Evolutionary conservation across 2,329 filamentous ascomycete genomes (phyloP).

Genomic region (Hymenoscyphus fructigenus): DNA sequence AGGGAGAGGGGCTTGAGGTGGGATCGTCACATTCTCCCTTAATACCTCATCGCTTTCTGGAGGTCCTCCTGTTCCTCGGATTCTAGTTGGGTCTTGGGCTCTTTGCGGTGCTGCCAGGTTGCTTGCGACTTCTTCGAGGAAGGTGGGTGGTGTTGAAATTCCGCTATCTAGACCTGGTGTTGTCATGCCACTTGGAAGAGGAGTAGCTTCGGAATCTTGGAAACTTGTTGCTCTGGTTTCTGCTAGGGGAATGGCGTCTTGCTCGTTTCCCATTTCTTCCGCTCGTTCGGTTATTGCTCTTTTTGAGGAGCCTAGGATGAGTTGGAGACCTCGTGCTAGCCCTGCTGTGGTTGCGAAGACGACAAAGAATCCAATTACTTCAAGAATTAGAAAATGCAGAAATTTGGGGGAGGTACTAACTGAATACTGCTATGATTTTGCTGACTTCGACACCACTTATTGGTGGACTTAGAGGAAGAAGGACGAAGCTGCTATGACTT

Average conservation of each 20-base stretch:
- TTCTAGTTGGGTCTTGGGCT: slow-evolving; percentile 33
- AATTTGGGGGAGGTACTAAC: slow-evolving; percentile 39
- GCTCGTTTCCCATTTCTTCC: slow-evolving; percentile 48
- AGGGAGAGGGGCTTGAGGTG: slow-evolving; percentile 43
- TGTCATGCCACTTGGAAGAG: slow-evolving; percentile 17
- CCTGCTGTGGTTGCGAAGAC: slow-evolving; percentile 54
- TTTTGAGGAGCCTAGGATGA: slow-evolving; percentile 52
- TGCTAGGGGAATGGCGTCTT: slow-evolving; percentile 50
- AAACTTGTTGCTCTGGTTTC: slow-evolving; percentile 22
- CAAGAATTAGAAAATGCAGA: slow-evolving; percentile 1
- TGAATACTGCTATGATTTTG: slow-evolving; percentile 59
- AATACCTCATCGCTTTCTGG: slow-evolving; percentile 23
- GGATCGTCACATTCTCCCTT: slow-evolving; percentile 7
- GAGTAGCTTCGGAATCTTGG: slow-evolving; percentile 22
- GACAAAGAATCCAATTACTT: slow-evolving; percentile 55
- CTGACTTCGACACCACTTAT: slow-evolving; percentile 55
- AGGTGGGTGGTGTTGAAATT: slow-evolving; percentile 1
- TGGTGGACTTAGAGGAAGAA: slow-evolving; percentile 55
- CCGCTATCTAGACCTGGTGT: slow-evolving; percentile 9
- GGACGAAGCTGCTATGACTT: slow-evolving; percentile 45
- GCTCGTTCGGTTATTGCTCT: slow-evolving; percentile 50
- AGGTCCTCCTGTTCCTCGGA: slow-evolving; percentile 32
- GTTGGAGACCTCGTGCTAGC: slow-evolving; percentile 53
- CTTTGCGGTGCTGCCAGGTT: slow-evolving; percentile 27
- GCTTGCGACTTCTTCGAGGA: slow-evolving; percentile 17